These are phyloP conservation scores for Waltiozyma sp. DNA, from an alignment of 1,139 yeast species.

Conservation along the genomic window DNA sequence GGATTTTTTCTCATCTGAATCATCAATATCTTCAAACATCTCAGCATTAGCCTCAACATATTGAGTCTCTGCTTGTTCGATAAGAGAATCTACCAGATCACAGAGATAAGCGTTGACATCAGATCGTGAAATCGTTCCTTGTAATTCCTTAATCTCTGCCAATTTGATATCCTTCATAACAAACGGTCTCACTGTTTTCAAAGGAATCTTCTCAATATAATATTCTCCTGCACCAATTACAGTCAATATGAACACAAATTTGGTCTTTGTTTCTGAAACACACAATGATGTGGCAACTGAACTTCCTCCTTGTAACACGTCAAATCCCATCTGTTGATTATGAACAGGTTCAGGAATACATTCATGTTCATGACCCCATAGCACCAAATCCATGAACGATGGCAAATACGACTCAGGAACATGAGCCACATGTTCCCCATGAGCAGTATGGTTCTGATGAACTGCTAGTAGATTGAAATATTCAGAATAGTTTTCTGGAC, in stretches of 20 bases:
- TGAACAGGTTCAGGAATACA: slow-evolving; percentile 63
- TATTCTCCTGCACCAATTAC: slow-evolving; percentile 42
- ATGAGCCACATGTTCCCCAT: slow-evolving; percentile 61
- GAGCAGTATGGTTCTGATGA: slow-evolving; percentile 85
- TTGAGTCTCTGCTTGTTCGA: slow-evolving; percentile 43
- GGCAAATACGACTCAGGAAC: slow-evolving; percentile 83
- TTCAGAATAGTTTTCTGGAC: slow-evolving; percentile 51
- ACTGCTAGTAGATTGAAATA: slow-evolving; percentile 85
- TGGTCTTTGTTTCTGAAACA: slow-evolving; percentile 73
- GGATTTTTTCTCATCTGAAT: background rate
- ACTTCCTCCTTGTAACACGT: slow-evolving; percentile 87
- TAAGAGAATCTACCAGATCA: slow-evolving; percentile 54
- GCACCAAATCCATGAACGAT: slow-evolving; percentile 61
- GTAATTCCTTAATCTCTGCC: slow-evolving; percentile 38
- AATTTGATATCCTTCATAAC: slow-evolving; percentile 57
- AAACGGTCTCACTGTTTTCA: slow-evolving; percentile 77
- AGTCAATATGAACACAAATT: slow-evolving; percentile 61
- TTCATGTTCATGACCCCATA: slow-evolving; percentile 99
- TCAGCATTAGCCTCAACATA: slow-evolving; percentile 32
- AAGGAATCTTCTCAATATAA: slow-evolving; percentile 50
- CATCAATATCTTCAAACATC: slow-evolving; percentile 4
- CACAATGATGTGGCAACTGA: slow-evolving; percentile 86
- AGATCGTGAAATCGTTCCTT: slow-evolving; percentile 53
- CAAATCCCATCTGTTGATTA: slow-evolving; percentile 61
- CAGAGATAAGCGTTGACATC: slow-evolving; percentile 54